These are phyloP conservation scores for Hypoxylon sp. DNA, from an alignment of 2,329 filamentous ascomycete species.

Conservation along the genomic window DNA sequence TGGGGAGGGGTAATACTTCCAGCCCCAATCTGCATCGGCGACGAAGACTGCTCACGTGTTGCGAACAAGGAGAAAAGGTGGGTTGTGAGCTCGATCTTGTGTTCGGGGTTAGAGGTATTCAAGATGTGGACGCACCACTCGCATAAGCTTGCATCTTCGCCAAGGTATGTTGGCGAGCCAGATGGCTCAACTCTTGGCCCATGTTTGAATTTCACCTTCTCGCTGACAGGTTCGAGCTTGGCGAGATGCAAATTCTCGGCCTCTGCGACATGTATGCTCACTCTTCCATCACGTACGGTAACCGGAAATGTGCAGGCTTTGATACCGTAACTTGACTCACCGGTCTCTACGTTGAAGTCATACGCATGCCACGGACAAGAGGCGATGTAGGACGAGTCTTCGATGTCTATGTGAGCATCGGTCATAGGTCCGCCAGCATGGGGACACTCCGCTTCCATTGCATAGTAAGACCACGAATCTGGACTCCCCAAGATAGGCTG, in stretches of 20 bases:
- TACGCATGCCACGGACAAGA: conserved; percentile 64
- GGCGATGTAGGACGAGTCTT: conserved; percentile 61
- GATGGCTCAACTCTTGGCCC: conserved; percentile 43
- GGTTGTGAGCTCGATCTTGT: conserved; percentile 61
- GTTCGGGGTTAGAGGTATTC: conserved; percentile 60
- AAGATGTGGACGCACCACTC: conserved; percentile 63
- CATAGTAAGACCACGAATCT: conserved; percentile 61
- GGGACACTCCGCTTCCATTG: conserved; percentile 63
- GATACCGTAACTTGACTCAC: conserved; percentile 62
- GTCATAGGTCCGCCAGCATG: conserved; percentile 62
- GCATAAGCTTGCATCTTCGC: conserved; percentile 59
- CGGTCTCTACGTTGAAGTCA: conserved; percentile 63
- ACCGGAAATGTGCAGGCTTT: conserved; percentile 62
- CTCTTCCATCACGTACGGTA: conserved; percentile 52
- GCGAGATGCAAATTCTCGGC: conserved; percentile 48
- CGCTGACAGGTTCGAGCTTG: conserved; percentile 59
- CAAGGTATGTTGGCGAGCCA: conserved; percentile 51
- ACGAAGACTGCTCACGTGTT: conserved; percentile 54
- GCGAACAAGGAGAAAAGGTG: conserved; percentile 59
- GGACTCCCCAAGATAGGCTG: conserved; percentile 49
- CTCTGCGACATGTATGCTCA: conserved; percentile 53
- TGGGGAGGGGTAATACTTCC: conserved; percentile 55
- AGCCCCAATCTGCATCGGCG: conserved; percentile 58
- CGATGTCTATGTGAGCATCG: conserved; percentile 61
- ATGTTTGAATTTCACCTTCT: conserved; percentile 60